Evolutionary conservation across 1,284 basidiomycete genomes (phyloP).

Genomic region (Earliella scabrosa): DNA sequence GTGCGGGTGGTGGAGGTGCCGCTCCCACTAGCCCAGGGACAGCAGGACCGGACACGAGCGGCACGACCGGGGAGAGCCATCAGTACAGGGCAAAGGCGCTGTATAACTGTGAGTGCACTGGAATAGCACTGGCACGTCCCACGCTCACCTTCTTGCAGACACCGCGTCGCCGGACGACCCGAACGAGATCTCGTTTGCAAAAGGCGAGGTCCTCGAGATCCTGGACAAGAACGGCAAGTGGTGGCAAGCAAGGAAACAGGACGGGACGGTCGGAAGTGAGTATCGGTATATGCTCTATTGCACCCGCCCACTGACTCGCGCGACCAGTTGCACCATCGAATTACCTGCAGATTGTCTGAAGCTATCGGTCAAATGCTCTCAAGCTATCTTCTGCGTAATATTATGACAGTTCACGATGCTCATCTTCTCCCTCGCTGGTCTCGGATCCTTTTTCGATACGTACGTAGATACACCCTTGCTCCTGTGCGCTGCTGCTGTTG

Average conservation of each 20-base stretch:
- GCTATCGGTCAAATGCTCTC: conserved; percentile 10
- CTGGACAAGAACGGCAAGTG: conserved; percentile 94
- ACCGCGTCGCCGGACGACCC: conserved; percentile 93
- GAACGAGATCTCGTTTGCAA: conserved; percentile 93
- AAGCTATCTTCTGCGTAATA: conserved; percentile 7
- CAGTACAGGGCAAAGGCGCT: conserved; percentile 84
- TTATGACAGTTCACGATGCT: conserved; percentile 28
- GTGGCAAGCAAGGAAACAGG: conserved; percentile 92
- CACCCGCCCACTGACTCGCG: conserved; percentile 19
- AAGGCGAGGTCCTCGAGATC: conserved; percentile 94
- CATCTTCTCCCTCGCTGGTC: conserved; percentile 9
- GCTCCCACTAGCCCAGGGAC: conserved; percentile 24
- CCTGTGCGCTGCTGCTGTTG: conserved; percentile 17
- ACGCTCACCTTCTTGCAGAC: conserved; percentile 53
- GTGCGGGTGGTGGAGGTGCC: conserved; percentile 46
- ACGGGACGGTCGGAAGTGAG: conserved; percentile 84
- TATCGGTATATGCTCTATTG: conserved; percentile 22
- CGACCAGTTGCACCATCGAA: conserved; percentile 77
- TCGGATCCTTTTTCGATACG: conserved; percentile 2
- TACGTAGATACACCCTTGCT: conserved; percentile 16
- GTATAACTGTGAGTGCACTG: conserved; percentile 73
- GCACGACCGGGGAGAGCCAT: conserved; percentile 44
- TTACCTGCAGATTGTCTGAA: conserved; percentile 74
- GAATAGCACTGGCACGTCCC: not conserved
- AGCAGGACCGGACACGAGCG: conserved; percentile 21